These are phyloP conservation scores for Podospora tetraspora DNA, from an alignment of 495 filamentous ascomycete genomes.

Conservation along the genomic window DNA sequence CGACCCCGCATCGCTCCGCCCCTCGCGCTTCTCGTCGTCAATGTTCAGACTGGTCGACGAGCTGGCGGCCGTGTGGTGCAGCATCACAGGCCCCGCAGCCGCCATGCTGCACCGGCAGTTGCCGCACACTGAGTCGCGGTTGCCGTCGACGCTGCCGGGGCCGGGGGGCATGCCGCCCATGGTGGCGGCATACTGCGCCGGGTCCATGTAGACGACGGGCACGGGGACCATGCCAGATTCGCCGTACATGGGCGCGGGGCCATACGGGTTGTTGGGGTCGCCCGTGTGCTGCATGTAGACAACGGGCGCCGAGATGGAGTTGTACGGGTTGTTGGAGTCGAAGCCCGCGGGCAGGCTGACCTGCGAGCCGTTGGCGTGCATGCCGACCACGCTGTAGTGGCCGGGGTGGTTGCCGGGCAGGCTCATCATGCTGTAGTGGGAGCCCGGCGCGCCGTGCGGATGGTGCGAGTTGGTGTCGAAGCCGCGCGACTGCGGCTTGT, in stretches of 20 bases:
- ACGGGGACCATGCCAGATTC: constrained; percentile 3
- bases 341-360: constrained; percentile 6
- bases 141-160: not conserved
- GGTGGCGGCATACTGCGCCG: constrained; percentile 2
- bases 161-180: not conserved
- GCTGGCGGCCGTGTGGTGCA: not conserved
- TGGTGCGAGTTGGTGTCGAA: constrained; percentile 6
- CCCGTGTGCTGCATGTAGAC: constrained; percentile 8
- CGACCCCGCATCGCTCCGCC: constrained; percentile 3
- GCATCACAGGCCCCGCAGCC: not conserved
- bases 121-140: constrained; percentile 7
- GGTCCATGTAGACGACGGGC: constrained; percentile 10
- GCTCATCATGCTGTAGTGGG: constrained; percentile 9
- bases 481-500: constrained; percentile 3
- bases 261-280: constrained; percentile 12
- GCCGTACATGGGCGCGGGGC: constrained; percentile 5
- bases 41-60: constrained; percentile 4
- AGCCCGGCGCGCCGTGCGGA: not conserved
- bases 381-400: constrained; percentile 7
- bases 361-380: constrained; percentile 8
- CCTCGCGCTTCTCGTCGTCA: constrained; percentile 3
- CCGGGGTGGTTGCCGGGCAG: constrained; percentile 3
- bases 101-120: constrained; percentile 13
- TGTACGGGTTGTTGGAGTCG: constrained; percentile 12
- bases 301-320: constrained; percentile 6